These are phyloP conservation scores for Emericellopsis terricola DNA, from an alignment of 495 filamentous ascomycete species.

Conservation along the genomic window DNA sequence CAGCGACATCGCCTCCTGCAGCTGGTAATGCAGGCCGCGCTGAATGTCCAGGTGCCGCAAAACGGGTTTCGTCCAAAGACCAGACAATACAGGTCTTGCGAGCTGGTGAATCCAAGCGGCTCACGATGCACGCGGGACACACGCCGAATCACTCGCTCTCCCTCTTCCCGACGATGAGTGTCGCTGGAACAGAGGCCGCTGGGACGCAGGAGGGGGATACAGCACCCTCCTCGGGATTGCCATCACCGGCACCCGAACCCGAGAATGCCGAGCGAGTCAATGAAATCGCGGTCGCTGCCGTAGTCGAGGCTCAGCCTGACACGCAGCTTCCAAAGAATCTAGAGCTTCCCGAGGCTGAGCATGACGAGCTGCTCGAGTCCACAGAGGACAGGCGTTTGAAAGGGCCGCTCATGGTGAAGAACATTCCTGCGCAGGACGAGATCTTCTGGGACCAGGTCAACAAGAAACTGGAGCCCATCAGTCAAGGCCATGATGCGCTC, in stretches of 20 bases:
- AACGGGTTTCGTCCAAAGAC: slow-evolving; percentile 8
- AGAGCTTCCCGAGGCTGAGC: slow-evolving; percentile 3
- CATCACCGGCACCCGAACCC: not conserved
- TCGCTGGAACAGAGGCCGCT: not conserved
- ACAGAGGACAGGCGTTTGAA: slow-evolving; percentile 19
- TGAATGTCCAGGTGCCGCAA: not conserved
- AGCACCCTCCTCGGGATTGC: not conserved
- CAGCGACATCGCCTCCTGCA: slow-evolving; percentile 6
- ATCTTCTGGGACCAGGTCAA: slow-evolving; percentile 22
- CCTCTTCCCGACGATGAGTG: slow-evolving; percentile 13
- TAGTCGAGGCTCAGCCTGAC: no score
- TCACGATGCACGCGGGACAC: slow-evolving; percentile 31
- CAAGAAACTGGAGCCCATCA: slow-evolving; percentile 23
- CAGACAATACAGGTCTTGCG: slow-evolving; percentile 20
- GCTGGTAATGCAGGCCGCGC: slow-evolving; percentile 5
- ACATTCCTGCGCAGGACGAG: slow-evolving; percentile 27
- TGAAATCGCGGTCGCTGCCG: no score
- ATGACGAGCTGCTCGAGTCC: slow-evolving; percentile 5
- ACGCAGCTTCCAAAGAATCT: no score
- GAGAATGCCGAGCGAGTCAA: no score
- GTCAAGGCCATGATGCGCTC: slow-evolving; percentile 13
- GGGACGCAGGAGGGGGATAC: not conserved
- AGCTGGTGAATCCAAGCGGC: slow-evolving; percentile 15
- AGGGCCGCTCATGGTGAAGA: slow-evolving; percentile 24
- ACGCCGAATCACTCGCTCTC: slow-evolving; percentile 29